phyloP scores from a whole-genome alignment of 2,329 filamentous ascomycete species.

The Microdochium nivale region DNA sequence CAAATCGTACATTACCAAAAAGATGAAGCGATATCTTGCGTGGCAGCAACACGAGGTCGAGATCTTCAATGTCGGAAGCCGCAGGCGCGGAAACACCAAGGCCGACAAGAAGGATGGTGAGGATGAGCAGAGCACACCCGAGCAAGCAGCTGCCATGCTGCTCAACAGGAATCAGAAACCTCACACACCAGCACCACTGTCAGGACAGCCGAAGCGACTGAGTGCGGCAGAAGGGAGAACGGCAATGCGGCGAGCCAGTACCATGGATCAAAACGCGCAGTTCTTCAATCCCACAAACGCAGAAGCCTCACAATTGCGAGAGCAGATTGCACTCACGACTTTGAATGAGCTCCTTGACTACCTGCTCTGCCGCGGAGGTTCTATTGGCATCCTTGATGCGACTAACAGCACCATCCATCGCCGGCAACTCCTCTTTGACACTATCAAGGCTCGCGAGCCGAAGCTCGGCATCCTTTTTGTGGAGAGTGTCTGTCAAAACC shows the following conservation, averaged over 20 bases:
- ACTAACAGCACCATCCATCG: constrained; percentile 92
- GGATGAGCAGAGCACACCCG: constrained; percentile 31
- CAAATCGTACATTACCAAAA: constrained; percentile 99
- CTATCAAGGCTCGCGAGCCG: constrained; percentile 73
- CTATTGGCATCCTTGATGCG: constrained; percentile 91
- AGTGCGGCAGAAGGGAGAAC: constrained; percentile 17
- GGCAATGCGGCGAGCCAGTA: constrained; percentile 24
- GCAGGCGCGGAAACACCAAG: constrained; percentile 67
- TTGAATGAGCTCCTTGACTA: constrained; percentile 89
- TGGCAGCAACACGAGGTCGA: constrained; percentile 95
- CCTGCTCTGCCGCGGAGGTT: constrained; percentile 70
- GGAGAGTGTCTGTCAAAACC: constrained; percentile 85
- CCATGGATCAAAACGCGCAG: constrained; percentile 77
- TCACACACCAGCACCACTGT: neutral
- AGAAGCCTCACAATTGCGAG: constrained; percentile 71
- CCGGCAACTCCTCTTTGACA: constrained; percentile 73
- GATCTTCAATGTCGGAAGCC: constrained; percentile 96
- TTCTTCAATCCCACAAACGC: constrained; percentile 93
- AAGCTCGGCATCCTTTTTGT: constrained; percentile 89
- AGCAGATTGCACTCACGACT: constrained; percentile 87
- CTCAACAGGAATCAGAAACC: constrained; percentile 38
- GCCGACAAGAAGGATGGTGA: constrained; percentile 23
- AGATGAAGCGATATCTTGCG: constrained; percentile 87
- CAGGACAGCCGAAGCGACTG: neutral
- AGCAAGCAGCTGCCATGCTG: constrained; percentile 47